These are phyloP conservation scores for Pyropia haitanensis DNA, from an alignment of 23 red algal species.

Conservation along the genomic window DNA sequence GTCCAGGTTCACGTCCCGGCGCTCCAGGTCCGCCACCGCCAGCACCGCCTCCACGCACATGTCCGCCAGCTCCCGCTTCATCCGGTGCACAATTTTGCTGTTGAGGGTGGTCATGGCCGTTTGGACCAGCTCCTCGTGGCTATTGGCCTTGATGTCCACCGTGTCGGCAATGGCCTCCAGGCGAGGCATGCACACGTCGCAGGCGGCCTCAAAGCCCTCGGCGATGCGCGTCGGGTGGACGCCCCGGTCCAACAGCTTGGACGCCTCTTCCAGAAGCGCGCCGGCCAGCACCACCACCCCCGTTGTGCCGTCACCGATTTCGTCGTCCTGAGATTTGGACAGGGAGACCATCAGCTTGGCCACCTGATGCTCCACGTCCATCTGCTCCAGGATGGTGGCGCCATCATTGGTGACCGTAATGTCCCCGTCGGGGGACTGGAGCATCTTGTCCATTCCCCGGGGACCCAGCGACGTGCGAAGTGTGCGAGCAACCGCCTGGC, in stretches of 20 bases:
- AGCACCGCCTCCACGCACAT: conserved; percentile 88
- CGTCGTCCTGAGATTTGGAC: conserved; percentile 92
- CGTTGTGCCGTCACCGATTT: conserved; percentile 98
- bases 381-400: conserved; percentile 93
- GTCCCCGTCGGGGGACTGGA: conserved; percentile 92
- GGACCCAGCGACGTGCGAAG: conserved; percentile 89
- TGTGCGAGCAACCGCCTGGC: conserved; percentile 68
- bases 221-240: conserved; percentile 88
- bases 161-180: conserved; percentile 51
- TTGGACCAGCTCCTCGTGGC: conserved; percentile 66
- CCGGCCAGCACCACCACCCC: conserved; percentile 95
- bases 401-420: conserved; percentile 99
- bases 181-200: conserved; percentile 57
- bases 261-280: conserved; percentile 84
- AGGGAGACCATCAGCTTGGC: conserved; percentile 94
- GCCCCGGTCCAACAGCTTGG: conserved; percentile 80
- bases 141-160: conserved; percentile 47
- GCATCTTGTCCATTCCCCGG: conserved; percentile 98
- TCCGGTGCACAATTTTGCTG: conserved; percentile 92
- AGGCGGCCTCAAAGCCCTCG: conserved; percentile 96
- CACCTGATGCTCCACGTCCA: conserved; percentile 91
- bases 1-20: conserved; percentile 94
- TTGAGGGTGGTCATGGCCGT: conserved; percentile 91
- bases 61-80: conserved; percentile 68
- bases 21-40: conserved; percentile 87